Conservation (phyloP, 2,329 filamentous ascomycete species). For the Diaporthe citri region DNA sequence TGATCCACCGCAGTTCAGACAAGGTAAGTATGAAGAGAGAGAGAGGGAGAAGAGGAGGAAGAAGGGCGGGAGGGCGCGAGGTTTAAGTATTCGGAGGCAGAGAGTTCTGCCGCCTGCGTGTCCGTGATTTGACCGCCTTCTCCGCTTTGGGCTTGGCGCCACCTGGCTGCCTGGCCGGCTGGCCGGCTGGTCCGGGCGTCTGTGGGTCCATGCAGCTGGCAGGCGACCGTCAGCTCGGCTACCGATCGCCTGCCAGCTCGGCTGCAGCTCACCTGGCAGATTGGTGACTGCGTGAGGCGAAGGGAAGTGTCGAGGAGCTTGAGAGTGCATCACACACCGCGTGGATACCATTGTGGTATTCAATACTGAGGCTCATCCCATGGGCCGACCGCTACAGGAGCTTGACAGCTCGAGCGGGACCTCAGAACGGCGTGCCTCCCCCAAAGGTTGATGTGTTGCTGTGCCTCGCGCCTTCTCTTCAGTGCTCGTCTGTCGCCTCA, state of each 20-base stretch:
- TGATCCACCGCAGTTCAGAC: conserved; percentile 53
- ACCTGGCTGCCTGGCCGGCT: neutral
- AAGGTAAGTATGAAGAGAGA: conserved; percentile 39
- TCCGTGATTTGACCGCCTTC: conserved; percentile 16
- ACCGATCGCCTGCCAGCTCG: too few relatives aligned
- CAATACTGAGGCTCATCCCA: neutral
- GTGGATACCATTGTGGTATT: neutral
- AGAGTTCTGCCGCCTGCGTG: conserved; percentile 27
- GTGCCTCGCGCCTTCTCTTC: neutral
- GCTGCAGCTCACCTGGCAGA: too few relatives aligned
- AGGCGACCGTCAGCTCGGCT: neutral
- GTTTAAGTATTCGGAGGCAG: conserved; percentile 29
- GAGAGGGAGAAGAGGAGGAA: neutral
- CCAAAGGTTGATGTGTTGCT: neutral
- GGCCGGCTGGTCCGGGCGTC: neutral
- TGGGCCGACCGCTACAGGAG: neutral
- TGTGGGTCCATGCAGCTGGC: neutral
- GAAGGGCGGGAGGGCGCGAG: conserved; percentile 12
- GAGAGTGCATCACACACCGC: neutral
- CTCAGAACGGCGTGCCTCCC: neutral
- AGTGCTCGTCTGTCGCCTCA: neutral
- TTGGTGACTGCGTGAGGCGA: too few relatives aligned
- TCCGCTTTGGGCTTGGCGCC: neutral
- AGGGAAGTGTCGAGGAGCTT: neutral
- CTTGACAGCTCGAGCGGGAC: neutral